phyloP scores from a whole-genome alignment of 2,329 filamentous ascomycete species.

The Fusarium tuaranense region DNA sequence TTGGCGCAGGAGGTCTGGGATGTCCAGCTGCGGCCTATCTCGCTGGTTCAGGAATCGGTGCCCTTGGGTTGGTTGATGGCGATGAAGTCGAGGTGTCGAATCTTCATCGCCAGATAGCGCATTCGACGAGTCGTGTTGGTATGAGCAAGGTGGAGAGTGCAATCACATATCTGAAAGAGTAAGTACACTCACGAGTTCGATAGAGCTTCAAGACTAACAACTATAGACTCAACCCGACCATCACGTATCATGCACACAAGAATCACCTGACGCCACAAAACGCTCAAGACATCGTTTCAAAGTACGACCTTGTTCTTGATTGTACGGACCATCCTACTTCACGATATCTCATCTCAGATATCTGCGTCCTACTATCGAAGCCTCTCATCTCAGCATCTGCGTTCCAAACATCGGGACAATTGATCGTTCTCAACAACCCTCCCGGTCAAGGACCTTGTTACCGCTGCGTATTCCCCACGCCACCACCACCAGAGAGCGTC shows the following conservation, averaged over 20 bases:
- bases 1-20: slow-evolving; percentile 90
- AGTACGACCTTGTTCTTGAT: slow-evolving; percentile 89
- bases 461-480: slow-evolving; percentile 89
- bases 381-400: slow-evolving; percentile 91
- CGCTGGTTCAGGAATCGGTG: slow-evolving; percentile 87
- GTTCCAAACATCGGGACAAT: slow-evolving; percentile 87
- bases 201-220: not conserved
- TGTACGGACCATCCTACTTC: slow-evolving; percentile 95
- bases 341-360: slow-evolving; percentile 92
- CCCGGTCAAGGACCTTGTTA: slow-evolving; percentile 87
- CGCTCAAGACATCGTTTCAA: slow-evolving; percentile 72
- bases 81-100: slow-evolving; percentile 92
- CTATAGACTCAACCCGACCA: slow-evolving; percentile 76
- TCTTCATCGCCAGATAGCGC: slow-evolving; percentile 90
- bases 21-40: slow-evolving; percentile 95
- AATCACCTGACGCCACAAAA: slow-evolving; percentile 76
- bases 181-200: slow-evolving; percentile 25
- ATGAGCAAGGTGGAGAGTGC: slow-evolving; percentile 86
- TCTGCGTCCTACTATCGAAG: slow-evolving; percentile 82
- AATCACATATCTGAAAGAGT: slow-evolving; percentile 68
- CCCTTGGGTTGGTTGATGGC: slow-evolving; percentile 85
- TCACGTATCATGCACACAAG: slow-evolving; percentile 72
- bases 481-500: slow-evolving; percentile 85
- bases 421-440: slow-evolving; percentile 89
- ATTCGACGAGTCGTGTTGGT: slow-evolving; percentile 77